Conservation (phyloP, 306 rosid species). For the Citrullus amarus region DNA sequence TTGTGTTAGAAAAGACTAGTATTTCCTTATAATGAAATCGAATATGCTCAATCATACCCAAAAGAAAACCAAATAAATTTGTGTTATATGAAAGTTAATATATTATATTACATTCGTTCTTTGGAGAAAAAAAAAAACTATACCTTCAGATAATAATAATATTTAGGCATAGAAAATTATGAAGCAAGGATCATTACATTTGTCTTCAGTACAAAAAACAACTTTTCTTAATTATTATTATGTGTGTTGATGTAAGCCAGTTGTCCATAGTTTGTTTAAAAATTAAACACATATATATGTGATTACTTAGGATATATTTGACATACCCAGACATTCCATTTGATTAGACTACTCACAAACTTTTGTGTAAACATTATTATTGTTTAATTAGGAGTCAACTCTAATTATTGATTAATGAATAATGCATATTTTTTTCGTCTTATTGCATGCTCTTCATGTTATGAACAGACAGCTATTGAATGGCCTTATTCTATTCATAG, state of each 20-base stretch:
- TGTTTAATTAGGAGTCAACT: background rate
- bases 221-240: background rate
- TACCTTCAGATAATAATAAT: background rate
- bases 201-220: background rate
- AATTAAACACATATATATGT: background rate
- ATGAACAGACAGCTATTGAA: constrained; percentile 8
- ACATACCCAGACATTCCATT: background rate
- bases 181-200: background rate
- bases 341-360: background rate
- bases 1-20: background rate
- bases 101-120: background rate
- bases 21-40: background rate
- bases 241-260: background rate
- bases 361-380: background rate
- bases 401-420: background rate
- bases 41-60: background rate
- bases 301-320: background rate
- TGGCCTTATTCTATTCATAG: background rate
- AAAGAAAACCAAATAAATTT: background rate
- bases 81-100: background rate
- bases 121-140: background rate
- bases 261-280: background rate
- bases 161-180: background rate
- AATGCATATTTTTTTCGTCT: background rate
- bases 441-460: constrained; percentile 4